phyloP scores from a whole-genome alignment of 805 yeast genomes.

The Candida michaelii region DNA sequence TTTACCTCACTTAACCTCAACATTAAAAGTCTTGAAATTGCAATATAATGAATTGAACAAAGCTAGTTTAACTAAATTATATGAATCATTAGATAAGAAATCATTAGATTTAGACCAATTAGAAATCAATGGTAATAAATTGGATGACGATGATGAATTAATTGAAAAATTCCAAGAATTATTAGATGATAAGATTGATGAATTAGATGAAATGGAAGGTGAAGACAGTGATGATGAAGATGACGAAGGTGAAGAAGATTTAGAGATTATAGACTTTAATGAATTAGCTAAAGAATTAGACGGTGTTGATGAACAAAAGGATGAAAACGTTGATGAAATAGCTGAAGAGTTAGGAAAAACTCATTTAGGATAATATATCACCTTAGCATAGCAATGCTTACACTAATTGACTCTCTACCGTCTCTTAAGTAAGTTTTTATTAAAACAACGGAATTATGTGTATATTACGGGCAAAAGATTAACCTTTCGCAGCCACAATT shows the following conservation, averaged over 20 bases:
- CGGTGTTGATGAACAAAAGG: constrained; percentile 45
- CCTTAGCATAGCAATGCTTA: too few species aligned
- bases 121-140: constrained; percentile 91
- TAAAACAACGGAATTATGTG: too few species aligned
- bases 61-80: constrained; percentile 59
- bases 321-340: constrained; percentile 52
- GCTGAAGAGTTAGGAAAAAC: constrained; percentile 61
- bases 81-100: constrained; percentile 49
- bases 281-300: constrained; percentile 56
- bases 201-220: constrained; percentile 93
- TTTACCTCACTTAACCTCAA: background rate
- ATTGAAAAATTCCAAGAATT: constrained; percentile 59
- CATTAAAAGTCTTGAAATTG: constrained; percentile 9
- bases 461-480: too few species aligned
- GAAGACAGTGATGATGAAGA: constrained; percentile 61
- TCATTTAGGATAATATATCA: constrained; percentile 28
- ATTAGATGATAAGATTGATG: constrained; percentile 78
- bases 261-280: constrained; percentile 31
- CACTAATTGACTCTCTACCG: too few species aligned
- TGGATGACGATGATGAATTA: constrained; percentile 81
- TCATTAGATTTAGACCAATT: constrained; percentile 62
- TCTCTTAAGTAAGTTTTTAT: too few species aligned
- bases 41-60: constrained; percentile 37
- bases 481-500: constrained; percentile 3
- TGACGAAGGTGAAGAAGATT: constrained; percentile 60